Conservation (phyloP, 768 basidiomycete species). For the Strobilomyces confusus region DNA sequence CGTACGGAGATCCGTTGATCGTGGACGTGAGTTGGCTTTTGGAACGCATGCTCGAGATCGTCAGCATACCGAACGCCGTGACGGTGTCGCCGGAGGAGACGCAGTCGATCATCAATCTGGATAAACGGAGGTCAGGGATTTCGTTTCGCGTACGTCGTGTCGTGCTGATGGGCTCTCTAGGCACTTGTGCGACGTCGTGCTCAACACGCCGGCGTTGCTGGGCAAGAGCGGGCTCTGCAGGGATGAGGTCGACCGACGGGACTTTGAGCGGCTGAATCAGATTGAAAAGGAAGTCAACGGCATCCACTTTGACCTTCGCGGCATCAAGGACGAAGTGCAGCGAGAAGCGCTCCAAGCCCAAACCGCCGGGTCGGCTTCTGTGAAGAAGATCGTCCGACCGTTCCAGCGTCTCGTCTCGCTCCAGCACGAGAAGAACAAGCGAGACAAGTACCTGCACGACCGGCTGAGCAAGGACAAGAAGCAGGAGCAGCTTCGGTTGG, state of each 20-base stretch:
- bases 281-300: conserved; percentile 65
- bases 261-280: conserved; percentile 71
- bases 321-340: conserved; percentile 71
- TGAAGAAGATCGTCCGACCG: conserved; percentile 54
- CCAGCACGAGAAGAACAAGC: conserved; percentile 80
- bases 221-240: conserved; percentile 42
- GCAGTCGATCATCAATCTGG: conserved; percentile 68
- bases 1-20: conserved; percentile 51
- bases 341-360: conserved; percentile 54
- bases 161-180: conserved; percentile 36
- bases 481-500: conserved; percentile 66
- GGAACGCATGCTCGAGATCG: conserved; percentile 76
- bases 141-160: not conserved
- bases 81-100: conserved; percentile 51
- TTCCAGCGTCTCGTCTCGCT: conserved; percentile 60
- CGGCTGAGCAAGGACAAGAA: conserved; percentile 73
- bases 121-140: conserved; percentile 66
- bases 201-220: conserved; percentile 46
- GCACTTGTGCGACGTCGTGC: conserved; percentile 62
- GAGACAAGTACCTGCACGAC: conserved; percentile 66
- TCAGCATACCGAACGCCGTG: conserved; percentile 68
- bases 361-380: conserved; percentile 40
- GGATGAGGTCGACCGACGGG: conserved; percentile 57
- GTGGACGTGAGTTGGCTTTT: conserved; percentile 82
- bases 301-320: conserved; percentile 65